Evolutionary conservation across 1,284 basidiomycete genomes (phyloP).

Genomic region (Xanthoconium separans): DNA sequence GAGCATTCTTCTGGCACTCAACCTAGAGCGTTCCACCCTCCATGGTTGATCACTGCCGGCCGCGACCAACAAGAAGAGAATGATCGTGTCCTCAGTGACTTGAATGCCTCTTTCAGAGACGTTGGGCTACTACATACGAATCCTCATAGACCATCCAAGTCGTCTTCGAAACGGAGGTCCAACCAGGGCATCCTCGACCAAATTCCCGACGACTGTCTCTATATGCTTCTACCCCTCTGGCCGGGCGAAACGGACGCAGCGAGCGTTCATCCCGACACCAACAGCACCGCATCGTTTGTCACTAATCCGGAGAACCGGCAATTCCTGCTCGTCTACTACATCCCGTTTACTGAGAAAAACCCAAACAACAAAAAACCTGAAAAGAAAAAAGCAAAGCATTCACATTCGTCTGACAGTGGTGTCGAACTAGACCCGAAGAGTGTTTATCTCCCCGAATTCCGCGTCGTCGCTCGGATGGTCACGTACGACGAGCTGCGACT

Average conservation of each 20-base stretch:
- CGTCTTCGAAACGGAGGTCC: slow-evolving; percentile 19
- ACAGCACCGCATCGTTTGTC: slow-evolving; percentile 40
- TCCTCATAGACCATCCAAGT: slow-evolving; percentile 35
- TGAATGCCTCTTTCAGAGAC: slow-evolving; percentile 74
- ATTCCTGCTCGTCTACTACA: slow-evolving; percentile 75
- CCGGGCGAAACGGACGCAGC: slow-evolving; percentile 64
- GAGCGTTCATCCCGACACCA: slow-evolving; percentile 27
- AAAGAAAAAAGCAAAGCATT: slow-evolving; percentile 33
- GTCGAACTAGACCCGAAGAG: slow-evolving; percentile 39
- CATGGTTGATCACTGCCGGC: slow-evolving; percentile 66
- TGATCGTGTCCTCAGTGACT: slow-evolving; percentile 62
- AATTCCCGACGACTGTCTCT: slow-evolving; percentile 64
- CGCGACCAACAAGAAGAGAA: slow-evolving; percentile 64
- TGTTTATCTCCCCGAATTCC: slow-evolving; percentile 59
- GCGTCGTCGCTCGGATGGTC: slow-evolving; percentile 65
- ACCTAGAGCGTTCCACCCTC: slow-evolving; percentile 52
- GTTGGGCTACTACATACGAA: slow-evolving; percentile 70
- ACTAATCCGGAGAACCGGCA: slow-evolving; percentile 49
- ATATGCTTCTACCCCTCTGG: slow-evolving; percentile 83
- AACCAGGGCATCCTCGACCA: slow-evolving; percentile 54
- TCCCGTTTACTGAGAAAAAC: slow-evolving; percentile 38
- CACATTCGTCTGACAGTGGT: slow-evolving; percentile 38
- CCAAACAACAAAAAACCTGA: slow-evolving; percentile 34
- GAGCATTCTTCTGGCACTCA: slow-evolving; percentile 29
- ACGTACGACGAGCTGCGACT: slow-evolving; percentile 65